phyloP scores from a whole-genome alignment of 495 filamentous ascomycete species.

The Talaromyces proteolyticus region DNA sequence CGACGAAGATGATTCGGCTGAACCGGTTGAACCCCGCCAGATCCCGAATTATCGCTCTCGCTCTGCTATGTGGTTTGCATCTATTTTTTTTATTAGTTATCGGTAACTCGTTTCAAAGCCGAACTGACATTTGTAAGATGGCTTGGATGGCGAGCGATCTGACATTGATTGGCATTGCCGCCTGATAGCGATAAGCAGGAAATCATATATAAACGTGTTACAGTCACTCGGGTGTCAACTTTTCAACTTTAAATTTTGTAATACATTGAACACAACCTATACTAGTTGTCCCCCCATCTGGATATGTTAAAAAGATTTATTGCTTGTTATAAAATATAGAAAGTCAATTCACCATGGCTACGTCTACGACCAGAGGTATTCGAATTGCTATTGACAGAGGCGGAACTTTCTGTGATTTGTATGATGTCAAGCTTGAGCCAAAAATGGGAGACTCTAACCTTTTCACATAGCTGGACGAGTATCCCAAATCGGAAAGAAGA shows the following conservation, averaged over 20 bases:
- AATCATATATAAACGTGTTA: neutral
- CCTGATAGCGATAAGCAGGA: neutral
- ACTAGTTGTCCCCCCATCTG: too few species aligned
- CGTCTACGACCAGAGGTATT: neutral
- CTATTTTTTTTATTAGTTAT: too few species aligned
- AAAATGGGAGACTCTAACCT: neutral
- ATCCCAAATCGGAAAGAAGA: slow-evolving; percentile 50
- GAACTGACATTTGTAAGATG: neutral
- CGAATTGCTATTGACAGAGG: slow-evolving; percentile 40
- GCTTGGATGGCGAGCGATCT: neutral
- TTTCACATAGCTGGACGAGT: neutral
- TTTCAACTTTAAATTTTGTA: too few species aligned
- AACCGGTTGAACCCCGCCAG: neutral
- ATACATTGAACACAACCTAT: too few species aligned
- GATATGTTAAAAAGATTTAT: neutral
- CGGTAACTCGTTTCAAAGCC: neutral
- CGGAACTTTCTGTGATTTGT: slow-evolving; percentile 62
- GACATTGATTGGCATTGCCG: neutral
- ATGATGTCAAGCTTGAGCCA: slow-evolving; percentile 30
- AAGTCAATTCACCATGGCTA: neutral
- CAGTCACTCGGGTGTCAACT: too few species aligned
- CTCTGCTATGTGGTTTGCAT: neutral
- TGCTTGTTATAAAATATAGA: too few species aligned
- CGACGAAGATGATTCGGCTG: neutral
- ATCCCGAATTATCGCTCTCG: neutral